Conservation (phyloP, 2,329 filamentous ascomycete genomes). For the Botrytis fragariae region DNA sequence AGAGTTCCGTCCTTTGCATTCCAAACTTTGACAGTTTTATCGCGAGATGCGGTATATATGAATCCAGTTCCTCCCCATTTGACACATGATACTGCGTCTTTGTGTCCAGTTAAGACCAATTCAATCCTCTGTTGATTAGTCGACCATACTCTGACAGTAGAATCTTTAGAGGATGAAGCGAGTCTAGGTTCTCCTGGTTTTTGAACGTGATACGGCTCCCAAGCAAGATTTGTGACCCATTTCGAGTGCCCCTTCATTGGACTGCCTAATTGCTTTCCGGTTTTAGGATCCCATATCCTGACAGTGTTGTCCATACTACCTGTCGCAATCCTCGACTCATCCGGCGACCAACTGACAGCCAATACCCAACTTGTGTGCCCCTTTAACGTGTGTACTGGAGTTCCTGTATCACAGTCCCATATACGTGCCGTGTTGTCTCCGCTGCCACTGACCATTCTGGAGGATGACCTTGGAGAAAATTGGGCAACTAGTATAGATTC, state of each 20-base stretch:
- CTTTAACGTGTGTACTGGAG: slow-evolving; percentile 78
- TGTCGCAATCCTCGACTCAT: slow-evolving; percentile 77
- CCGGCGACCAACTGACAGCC: slow-evolving; percentile 81
- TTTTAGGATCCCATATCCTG: slow-evolving; percentile 83
- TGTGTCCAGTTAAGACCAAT: slow-evolving; percentile 82
- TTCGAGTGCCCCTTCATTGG: slow-evolving; percentile 80
- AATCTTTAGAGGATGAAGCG: slow-evolving; percentile 86
- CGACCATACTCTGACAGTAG: slow-evolving; percentile 84
- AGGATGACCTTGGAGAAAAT: slow-evolving; percentile 77
- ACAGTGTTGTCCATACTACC: slow-evolving; percentile 92
- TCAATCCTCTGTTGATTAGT: slow-evolving; percentile 76
- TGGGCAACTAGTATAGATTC: slow-evolving; percentile 84
- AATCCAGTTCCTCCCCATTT: slow-evolving; percentile 89
- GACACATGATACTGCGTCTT: slow-evolving; percentile 83
- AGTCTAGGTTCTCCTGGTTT: slow-evolving; percentile 69
- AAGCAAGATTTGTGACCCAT: slow-evolving; percentile 82
- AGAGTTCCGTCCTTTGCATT: slow-evolving; percentile 75
- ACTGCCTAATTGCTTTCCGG: slow-evolving; percentile 69
- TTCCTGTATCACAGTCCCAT: slow-evolving; percentile 94
- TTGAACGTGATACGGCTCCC: slow-evolving; percentile 92
- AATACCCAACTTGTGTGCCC: slow-evolving; percentile 91
- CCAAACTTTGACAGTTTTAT: slow-evolving; percentile 93
- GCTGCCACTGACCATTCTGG: slow-evolving; percentile 79
- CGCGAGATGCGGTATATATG: slow-evolving; percentile 83
- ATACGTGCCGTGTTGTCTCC: slow-evolving; percentile 89